Conservation (phyloP, 176 grass and related monocot genomes). For the Saccharum officinarum region DNA sequence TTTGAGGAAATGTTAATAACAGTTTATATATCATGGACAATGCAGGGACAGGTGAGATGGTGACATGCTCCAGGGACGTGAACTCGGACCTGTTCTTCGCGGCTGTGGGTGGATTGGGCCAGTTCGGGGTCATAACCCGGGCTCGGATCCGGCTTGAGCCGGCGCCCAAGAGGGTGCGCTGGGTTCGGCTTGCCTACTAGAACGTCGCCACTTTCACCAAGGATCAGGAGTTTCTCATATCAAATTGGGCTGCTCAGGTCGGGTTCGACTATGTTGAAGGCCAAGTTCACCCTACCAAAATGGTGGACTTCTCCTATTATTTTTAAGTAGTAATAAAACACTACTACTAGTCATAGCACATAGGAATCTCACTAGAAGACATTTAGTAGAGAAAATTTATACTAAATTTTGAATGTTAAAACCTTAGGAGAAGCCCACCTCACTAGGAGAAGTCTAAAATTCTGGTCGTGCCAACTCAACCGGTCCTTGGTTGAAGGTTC, state of each 20-base stretch:
- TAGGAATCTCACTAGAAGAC: no score
- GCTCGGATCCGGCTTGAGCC: slow-evolving; percentile 50
- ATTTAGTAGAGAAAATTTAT: no score
- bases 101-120: slow-evolving; percentile 54
- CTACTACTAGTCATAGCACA: no score
- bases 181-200: slow-evolving; percentile 55
- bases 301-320: no score
- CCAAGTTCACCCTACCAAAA: no score
- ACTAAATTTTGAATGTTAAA: no score
- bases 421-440: no score
- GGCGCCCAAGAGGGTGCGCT: slow-evolving; percentile 35
- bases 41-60: slow-evolving; percentile 53
- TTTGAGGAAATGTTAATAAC: neutral
- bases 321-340: no score
- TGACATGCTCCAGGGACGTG: slow-evolving; percentile 47
- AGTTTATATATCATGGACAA: neutral
- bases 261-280: slow-evolving; percentile 69
- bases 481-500: slow-evolving; percentile 32
- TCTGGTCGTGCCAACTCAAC: neutral
- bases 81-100: slow-evolving; percentile 63
- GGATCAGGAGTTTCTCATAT: slow-evolving; percentile 59
- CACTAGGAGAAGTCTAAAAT: no score
- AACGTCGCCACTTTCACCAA: slow-evolving; percentile 38
- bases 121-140: slow-evolving; percentile 63
- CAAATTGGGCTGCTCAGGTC: neutral